Evolutionary conservation across 73 alveolate species (phyloP).

Genomic region (Blepharisma japonicum): DNA sequence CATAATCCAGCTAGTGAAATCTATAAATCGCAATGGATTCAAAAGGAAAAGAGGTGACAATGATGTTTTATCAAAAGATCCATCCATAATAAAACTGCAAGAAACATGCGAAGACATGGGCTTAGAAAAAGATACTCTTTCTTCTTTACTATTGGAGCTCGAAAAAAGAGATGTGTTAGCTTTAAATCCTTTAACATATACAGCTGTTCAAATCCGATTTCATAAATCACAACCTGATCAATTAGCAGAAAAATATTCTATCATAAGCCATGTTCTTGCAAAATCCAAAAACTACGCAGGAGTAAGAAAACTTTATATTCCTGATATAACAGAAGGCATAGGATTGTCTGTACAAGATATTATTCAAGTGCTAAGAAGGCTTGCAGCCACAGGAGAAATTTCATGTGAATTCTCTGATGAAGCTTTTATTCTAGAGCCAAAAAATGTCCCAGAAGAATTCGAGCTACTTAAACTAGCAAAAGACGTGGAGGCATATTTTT

Average conservation of each 20-base stretch:
- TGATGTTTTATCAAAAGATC: neutral
- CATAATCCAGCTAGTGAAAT: slow-evolving; percentile 25
- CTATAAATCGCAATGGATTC: slow-evolving; percentile 19
- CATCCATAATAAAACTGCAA: neutral
- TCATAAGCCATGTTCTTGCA: slow-evolving; percentile 2
- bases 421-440: neutral
- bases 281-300: slow-evolving; percentile 21
- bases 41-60: slow-evolving; percentile 23
- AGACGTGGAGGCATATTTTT: neutral
- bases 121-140: slow-evolving; percentile 28
- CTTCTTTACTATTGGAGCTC: neutral
- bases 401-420: slow-evolving; percentile 6
- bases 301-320: neutral
- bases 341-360: neutral
- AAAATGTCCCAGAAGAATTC: neutral
- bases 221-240: slow-evolving; percentile 35
- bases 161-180: slow-evolving; percentile 1
- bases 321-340: neutral
- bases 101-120: slow-evolving; percentile 23
- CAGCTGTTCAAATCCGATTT: slow-evolving; percentile 23
- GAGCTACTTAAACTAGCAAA: neutral
- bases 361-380: slow-evolving; percentile 10
- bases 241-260: slow-evolving; percentile 25
- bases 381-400: slow-evolving; percentile 27
- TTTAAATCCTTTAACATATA: neutral